These are phyloP conservation scores for Euphorbia pulcherrima DNA, from an alignment of 345 rosid species.

Conservation along the genomic window DNA sequence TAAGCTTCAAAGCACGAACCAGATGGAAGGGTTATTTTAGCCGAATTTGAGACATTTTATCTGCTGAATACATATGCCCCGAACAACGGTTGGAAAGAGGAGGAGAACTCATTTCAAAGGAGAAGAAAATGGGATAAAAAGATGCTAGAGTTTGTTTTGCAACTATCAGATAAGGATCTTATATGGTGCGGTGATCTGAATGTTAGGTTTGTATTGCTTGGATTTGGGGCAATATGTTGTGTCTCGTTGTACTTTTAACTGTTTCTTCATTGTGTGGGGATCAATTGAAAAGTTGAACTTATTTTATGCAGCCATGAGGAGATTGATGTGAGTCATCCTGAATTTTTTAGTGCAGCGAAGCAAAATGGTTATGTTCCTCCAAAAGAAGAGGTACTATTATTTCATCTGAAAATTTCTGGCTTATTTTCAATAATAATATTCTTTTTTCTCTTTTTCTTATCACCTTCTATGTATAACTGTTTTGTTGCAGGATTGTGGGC, in stretches of 20 bases:
- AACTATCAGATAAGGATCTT: constrained; percentile 71
- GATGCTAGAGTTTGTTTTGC: constrained; percentile 63
- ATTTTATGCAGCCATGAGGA: constrained; percentile 73
- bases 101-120: constrained; percentile 79
- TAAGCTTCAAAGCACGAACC: constrained; percentile 83
- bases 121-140: constrained; percentile 98
- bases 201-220: constrained; percentile 58
- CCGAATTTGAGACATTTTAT: constrained; percentile 70
- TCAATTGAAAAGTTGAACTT: constrained; percentile 19
- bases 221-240: too few species aligned
- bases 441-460: not conserved
- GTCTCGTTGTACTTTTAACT: not conserved
- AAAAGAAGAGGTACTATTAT: constrained; percentile 47
- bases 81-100: constrained; percentile 98
- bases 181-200: constrained; percentile 98
- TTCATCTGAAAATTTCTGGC: constrained; percentile 15
- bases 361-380: constrained; percentile 81
- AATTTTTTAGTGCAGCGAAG: constrained; percentile 82
- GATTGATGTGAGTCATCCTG: constrained; percentile 91
- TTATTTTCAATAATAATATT: not conserved
- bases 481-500: constrained; percentile 72
- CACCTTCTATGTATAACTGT: not conserved
- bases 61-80: constrained; percentile 85
- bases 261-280: too few species aligned
- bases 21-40: constrained; percentile 91